Base-by-base conservation (phyloP, 2,329 filamentous ascomycete genomes). In the Dothistroma septosporum region DNA sequence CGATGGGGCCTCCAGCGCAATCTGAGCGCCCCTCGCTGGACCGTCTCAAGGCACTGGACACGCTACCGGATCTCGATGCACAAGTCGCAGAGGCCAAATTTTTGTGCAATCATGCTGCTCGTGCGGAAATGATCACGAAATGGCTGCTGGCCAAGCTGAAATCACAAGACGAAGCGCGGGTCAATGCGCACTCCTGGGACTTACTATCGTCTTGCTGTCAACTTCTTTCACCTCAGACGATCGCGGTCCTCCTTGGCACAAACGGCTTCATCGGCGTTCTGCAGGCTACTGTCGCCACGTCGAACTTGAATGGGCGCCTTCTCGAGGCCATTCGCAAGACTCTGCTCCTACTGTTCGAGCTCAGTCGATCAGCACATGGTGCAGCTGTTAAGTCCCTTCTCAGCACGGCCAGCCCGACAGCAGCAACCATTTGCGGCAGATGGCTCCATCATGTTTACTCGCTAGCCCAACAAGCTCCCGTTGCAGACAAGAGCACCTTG, bases 181-280 rank as follows among this genome's bases (percentile, higher is more conserved):
- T 75, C 35, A 76, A 78, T 47, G 64, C 73, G n/a, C 69, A 69
- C 50, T 76, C 78, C 32, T 87, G 83, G 89, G 79, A 77, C 32
- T 80, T 91, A 37, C 73, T 92, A 24, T 78, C 79, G 49, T 82
- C 81, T 61, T 78, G 88, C 53, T 81, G 90, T 57, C 77, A 80
- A 54, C 77, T 85, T n/a, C 84, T 93, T 19, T 87, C 90, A 0
- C 77, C 86, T 0, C 86, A 88, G 50, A 87, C 85, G 11, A 79
- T 90, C 24, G 89, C 90, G 9, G 86, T 86, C 60, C 85, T 89
- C 4, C 80, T 96, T 7, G 86, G 85, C 22, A 87, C 92, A 60
- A 81, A 87, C 59, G 82, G 85, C 50, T 90, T 95, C 57, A 76
- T 89, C 35, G 75, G 77, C 0, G 83, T 91, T 10, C 73, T 95